Evolutionary conservation across 2,329 filamentous ascomycete genomes (phyloP).

Genomic region (Akanthomyces uredinophilus): DNA sequence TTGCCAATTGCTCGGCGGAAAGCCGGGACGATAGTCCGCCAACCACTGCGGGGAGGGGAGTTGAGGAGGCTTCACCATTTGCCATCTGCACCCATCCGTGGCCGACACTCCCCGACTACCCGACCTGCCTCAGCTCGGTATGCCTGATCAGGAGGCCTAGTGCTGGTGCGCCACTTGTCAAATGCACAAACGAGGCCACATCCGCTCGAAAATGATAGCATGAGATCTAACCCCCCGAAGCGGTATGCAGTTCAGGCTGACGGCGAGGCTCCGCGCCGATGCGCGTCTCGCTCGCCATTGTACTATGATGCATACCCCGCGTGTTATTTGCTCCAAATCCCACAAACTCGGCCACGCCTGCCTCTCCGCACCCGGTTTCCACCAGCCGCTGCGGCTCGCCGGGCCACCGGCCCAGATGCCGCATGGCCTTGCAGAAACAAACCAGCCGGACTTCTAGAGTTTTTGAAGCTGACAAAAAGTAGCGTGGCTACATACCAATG

Average conservation of each 20-base stretch:
- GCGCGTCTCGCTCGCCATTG: not conserved
- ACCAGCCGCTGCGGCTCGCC: not conserved
- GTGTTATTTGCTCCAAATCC: not conserved
- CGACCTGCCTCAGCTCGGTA: not conserved
- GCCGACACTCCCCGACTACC: conserved; percentile 2
- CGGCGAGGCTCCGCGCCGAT: not conserved
- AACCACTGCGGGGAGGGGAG: not conserved
- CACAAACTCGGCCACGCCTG: not conserved
- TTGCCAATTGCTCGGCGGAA: not conserved
- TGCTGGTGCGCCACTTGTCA: not conserved
- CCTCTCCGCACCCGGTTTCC: not conserved
- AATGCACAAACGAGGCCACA: not conserved
- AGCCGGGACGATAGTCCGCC: conserved; percentile 11
- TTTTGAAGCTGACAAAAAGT: no score
- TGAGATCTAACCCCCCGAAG: not conserved
- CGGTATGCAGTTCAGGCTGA: no score
- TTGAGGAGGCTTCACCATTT: not conserved
- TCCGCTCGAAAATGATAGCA: not conserved
- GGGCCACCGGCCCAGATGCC: not conserved
- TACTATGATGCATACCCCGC: not conserved
- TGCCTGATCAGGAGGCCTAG: not conserved
- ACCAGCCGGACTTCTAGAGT: no score
- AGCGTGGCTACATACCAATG: no score
- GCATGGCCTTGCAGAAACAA: not conserved
- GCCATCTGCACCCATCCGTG: not conserved